phyloP scores from a whole-genome alignment of 2,329 filamentous ascomycete species.

The Monosporascus sp. region DNA sequence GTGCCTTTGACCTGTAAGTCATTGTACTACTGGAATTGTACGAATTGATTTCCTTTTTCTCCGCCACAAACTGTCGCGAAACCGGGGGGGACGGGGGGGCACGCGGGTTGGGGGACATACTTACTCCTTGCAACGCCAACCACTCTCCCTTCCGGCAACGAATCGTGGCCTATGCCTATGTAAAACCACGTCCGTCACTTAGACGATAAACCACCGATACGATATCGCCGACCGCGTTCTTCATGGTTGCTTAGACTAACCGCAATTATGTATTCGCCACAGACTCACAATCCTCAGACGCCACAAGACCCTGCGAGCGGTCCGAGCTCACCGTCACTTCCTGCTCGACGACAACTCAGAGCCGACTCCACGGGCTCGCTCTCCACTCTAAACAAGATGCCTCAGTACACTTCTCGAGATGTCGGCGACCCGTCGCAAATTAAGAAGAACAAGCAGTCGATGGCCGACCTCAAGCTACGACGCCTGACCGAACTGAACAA shows the following conservation, averaged over 20 bases:
- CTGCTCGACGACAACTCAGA: constrained; percentile 7
- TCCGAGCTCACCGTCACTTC: constrained; percentile 15
- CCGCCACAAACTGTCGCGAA: not conserved
- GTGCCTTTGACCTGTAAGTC: not conserved
- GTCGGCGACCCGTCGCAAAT: constrained; percentile 63
- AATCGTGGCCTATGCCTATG: too few relatives aligned
- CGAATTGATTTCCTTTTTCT: not conserved
- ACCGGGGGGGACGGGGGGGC: not conserved
- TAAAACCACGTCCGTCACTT: too few relatives aligned
- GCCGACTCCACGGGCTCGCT: constrained; percentile 15
- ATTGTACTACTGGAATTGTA: not conserved
- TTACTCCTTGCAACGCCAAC: not conserved
- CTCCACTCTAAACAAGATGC: constrained; percentile 42
- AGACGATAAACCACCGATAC: too few relatives aligned
- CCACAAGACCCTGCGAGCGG: constrained; percentile 13
- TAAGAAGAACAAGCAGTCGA: constrained; percentile 96
- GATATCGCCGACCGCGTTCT: too few relatives aligned
- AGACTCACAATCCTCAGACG: constrained; percentile 16
- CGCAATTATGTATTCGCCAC: constrained; percentile 12
- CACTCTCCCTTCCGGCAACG: not conserved
- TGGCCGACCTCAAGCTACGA: constrained; percentile 96
- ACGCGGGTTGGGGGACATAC: not conserved
- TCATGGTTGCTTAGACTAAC: constrained; percentile 8
- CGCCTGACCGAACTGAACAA: constrained; percentile 96
- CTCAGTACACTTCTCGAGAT: constrained; percentile 62